Percentiles rank a stretch among this genome's conserved stretches.
Evolutionary conservation across 345 rosid species (phyloP).

Genomic region (Eutrema japonicum): DNA sequence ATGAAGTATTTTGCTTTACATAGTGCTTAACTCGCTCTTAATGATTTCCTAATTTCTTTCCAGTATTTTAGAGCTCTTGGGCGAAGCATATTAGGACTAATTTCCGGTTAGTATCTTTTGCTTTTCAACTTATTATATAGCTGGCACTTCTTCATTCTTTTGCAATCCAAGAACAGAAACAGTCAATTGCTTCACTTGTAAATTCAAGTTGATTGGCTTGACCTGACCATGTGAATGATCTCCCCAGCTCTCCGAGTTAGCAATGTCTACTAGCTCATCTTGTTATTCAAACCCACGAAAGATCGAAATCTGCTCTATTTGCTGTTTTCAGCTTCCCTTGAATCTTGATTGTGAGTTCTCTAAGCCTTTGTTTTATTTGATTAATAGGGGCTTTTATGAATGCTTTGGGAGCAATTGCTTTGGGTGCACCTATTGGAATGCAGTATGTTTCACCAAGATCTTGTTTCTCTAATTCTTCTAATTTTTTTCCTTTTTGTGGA

Average conservation of each 20-base stretch:
- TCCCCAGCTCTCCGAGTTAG: background rate
- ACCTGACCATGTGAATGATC: slow-evolving; percentile 7
- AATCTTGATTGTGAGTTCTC: slow-evolving; percentile 11
- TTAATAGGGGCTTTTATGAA: slow-evolving; percentile 69
- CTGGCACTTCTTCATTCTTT: background rate
- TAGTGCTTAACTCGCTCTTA: background rate
- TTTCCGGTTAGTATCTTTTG: slow-evolving; percentile 62
- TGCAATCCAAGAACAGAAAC: background rate
- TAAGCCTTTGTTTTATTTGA: slow-evolving; percentile 15
- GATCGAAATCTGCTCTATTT: background rate
- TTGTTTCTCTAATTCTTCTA: background rate
- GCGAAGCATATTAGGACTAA: slow-evolving; percentile 65
- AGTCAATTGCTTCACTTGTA: background rate
- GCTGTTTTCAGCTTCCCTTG: background rate
- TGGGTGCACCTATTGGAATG: slow-evolving; percentile 84
- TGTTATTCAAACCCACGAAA: background rate
- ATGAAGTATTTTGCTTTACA: background rate
- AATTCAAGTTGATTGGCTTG: background rate
- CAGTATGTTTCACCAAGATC: slow-evolving; percentile 55
- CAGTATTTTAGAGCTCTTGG: slow-evolving; percentile 72
- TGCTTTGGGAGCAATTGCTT: slow-evolving; percentile 76
- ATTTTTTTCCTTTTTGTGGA: background rate
- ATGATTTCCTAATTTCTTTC: slow-evolving; percentile 28
- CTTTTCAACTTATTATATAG: slow-evolving; percentile 7
- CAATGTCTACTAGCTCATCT: slow-evolving; percentile 6